These are phyloP conservation scores for Sphagnum contortum DNA, from an alignment of 225 moss, liverwort and hornwort species.

Conservation along the genomic window DNA sequence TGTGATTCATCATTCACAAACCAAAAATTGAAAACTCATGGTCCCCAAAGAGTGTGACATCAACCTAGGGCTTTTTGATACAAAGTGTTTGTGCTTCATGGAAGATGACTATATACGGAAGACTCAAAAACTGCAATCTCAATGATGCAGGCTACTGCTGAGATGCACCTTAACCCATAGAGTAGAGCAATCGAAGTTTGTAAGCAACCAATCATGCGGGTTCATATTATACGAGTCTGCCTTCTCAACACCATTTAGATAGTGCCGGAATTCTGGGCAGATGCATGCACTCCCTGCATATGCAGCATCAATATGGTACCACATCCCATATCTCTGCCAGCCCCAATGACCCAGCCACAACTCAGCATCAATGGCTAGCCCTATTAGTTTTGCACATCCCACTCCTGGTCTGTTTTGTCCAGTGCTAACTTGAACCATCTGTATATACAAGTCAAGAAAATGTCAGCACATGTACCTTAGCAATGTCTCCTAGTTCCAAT, in stretches of 20 bases:
- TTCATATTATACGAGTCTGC: conserved; percentile 74
- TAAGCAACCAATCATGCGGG: conserved; percentile 82
- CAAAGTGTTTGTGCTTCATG: too few relatives aligned
- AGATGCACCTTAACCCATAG: conserved; percentile 69
- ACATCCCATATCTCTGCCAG: conserved; percentile 53
- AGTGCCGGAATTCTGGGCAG: conserved; percentile 61
- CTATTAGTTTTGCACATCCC: not conserved
- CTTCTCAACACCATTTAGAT: conserved; percentile 63
- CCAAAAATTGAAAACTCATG: conserved; percentile 1
- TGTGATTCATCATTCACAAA: not conserved
- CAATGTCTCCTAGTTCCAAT: conserved; percentile 51
- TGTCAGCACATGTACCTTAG: conserved; percentile 19
- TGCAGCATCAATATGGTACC: conserved; percentile 85
- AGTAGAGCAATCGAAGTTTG: conserved; percentile 83
- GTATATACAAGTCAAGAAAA: too few relatives aligned
- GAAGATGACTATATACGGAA: too few relatives aligned
- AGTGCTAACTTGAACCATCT: too few relatives aligned
- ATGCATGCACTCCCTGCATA: conserved; percentile 79
- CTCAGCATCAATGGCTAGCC: not conserved
- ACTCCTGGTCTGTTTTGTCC: too few relatives aligned
- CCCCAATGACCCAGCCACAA: not conserved
- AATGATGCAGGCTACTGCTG: too few relatives aligned
- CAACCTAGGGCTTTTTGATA: too few relatives aligned
- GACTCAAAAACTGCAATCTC: too few relatives aligned
- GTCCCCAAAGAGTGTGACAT: too few relatives aligned